phyloP scores from a whole-genome alignment of 192 early-diverging fungal species.

The Coemansia sp. region DNA sequence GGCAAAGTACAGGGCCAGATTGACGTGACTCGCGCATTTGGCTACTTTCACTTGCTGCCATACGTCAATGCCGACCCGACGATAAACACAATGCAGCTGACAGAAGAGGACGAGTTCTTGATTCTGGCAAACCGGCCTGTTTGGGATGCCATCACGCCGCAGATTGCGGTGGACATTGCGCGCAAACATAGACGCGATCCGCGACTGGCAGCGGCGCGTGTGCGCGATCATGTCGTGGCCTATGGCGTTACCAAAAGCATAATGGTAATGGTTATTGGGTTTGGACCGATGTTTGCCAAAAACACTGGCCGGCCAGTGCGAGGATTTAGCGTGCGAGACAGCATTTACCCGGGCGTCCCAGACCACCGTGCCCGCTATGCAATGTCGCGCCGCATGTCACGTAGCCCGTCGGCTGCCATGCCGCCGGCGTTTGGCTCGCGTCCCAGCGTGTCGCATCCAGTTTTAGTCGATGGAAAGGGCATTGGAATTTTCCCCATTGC shows the following conservation, averaged over 20 bases:
- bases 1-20: slow-evolving; percentile 74
- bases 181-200: slow-evolving; percentile 72
- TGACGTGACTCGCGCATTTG: slow-evolving; percentile 77
- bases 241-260: slow-evolving; percentile 73
- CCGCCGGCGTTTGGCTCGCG: slow-evolving; percentile 32
- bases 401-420: slow-evolving; percentile 40
- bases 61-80: slow-evolving; percentile 82
- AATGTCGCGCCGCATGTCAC: slow-evolving; percentile 43
- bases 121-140: slow-evolving; percentile 72
- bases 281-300: slow-evolving; percentile 73
- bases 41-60: slow-evolving; percentile 80
- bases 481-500: slow-evolving; percentile 19
- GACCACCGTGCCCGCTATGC: slow-evolving; percentile 52
- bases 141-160: slow-evolving; percentile 76
- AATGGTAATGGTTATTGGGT: slow-evolving; percentile 87
- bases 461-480: slow-evolving; percentile 21
- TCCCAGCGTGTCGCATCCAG: slow-evolving; percentile 21
- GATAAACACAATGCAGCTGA: slow-evolving; percentile 67
- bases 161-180: slow-evolving; percentile 83
- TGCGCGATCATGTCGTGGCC: slow-evolving; percentile 84
- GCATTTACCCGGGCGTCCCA: slow-evolving; percentile 44
- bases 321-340: slow-evolving; percentile 54
- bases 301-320: slow-evolving; percentile 48
- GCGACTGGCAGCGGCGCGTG: slow-evolving; percentile 72
- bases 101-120: slow-evolving; percentile 78